Evolutionary conservation across 805 yeast genomes (phyloP).

Genomic region (Cephaloascus fragrans): DNA sequence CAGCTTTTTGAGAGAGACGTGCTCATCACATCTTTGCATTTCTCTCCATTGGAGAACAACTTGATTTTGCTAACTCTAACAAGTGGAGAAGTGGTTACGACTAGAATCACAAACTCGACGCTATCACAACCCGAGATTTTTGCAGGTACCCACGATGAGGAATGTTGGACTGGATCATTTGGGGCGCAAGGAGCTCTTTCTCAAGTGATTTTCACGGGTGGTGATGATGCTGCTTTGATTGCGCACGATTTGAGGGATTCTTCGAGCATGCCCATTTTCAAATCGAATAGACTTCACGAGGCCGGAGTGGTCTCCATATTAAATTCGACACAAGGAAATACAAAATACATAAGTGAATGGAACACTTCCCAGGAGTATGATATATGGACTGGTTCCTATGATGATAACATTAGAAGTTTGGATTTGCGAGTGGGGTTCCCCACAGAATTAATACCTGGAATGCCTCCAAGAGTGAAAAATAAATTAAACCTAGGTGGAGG

Average conservation of each 20-base stretch:
- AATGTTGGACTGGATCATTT: constrained; percentile 84
- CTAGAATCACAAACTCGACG: constrained; percentile 17
- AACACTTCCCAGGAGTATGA: constrained; percentile 28
- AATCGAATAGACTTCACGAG: constrained; percentile 53
- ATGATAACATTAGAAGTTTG: constrained; percentile 60
- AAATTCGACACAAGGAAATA: constrained; percentile 33
- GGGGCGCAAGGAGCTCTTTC: constrained; percentile 44
- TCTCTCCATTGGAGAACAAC: constrained; percentile 31
- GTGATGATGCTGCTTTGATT: constrained; percentile 73
- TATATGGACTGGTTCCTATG: constrained; percentile 87
- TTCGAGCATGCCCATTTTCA: constrained; percentile 22
- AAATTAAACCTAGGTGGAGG: constrained; percentile 74
- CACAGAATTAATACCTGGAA: constrained; percentile 29
- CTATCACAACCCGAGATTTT: constrained; percentile 11
- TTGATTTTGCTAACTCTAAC: constrained; percentile 53
- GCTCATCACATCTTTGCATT: constrained; percentile 58
- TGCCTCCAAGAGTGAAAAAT: constrained; percentile 38
- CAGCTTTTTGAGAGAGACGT: constrained; percentile 37
- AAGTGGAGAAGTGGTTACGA: constrained; percentile 45
- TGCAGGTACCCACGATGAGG: constrained; percentile 48
- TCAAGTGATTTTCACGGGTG: constrained; percentile 71
- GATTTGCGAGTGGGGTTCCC: constrained; percentile 54
- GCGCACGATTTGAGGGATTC: constrained; percentile 57
- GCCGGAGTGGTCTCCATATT: constrained; percentile 90
- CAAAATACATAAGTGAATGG: constrained; percentile 25